phyloP scores from a whole-genome alignment of 2,329 filamentous ascomycete species.

The Exophiala mesophila region DNA sequence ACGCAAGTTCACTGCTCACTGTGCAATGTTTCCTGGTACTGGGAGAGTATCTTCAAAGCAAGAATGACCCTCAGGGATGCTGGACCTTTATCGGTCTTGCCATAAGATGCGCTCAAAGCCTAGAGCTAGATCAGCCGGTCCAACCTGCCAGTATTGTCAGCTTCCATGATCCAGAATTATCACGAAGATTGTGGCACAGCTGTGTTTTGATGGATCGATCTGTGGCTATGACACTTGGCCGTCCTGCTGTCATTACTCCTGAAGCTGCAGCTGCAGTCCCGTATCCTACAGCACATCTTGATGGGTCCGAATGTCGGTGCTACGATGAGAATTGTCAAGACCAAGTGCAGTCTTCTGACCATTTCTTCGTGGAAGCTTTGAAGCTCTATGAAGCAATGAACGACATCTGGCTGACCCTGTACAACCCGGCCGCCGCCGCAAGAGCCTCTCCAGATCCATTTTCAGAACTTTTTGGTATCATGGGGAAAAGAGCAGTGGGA shows the following conservation, averaged over 20 bases:
- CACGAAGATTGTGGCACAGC: conserved; percentile 32
- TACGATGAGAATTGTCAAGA: background rate
- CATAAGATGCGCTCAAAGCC: conserved; percentile 44
- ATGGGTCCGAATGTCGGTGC: background rate
- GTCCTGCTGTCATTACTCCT: conserved; percentile 13
- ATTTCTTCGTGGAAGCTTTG: conserved; percentile 16
- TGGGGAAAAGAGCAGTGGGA: conserved; percentile 7
- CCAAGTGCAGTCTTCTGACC: conserved; percentile 2
- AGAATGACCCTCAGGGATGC: conserved; percentile 44
- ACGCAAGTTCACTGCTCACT: conserved; percentile 40
- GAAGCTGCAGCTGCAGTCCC: conserved; percentile 12
- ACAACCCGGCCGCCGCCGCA: conserved; percentile 2
- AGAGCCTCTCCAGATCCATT: background rate
- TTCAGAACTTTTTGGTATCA: conserved; percentile 7
- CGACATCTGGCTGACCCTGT: conserved; percentile 10
- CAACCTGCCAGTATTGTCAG: conserved; percentile 30
- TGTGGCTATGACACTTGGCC: conserved; percentile 16
- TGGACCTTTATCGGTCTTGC: conserved; percentile 48
- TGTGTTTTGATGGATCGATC: conserved; percentile 35
- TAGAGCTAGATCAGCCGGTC: conserved; percentile 43
- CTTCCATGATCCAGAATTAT: conserved; percentile 27
- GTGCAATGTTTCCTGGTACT: conserved; percentile 47
- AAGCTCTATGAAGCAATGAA: conserved; percentile 13
- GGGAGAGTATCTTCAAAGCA: conserved; percentile 48
- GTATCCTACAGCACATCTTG: conserved; percentile 7